Conservation (phyloP, 495 filamentous ascomycete species). For the Polyplosphaeria fusca region DNA sequence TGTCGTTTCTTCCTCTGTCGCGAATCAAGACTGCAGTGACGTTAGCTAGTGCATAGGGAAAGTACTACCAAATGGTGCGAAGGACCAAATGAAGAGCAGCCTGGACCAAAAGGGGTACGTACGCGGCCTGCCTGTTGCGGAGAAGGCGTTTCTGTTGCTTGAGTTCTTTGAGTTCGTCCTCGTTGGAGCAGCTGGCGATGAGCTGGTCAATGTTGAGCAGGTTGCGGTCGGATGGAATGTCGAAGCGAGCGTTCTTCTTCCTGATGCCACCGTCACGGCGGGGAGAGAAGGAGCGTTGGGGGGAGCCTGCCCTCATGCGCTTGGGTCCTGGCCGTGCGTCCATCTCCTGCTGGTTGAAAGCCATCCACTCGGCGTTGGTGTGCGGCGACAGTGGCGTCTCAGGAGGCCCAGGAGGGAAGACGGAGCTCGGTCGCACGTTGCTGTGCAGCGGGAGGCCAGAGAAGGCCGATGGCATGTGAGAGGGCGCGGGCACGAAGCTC, state of each 20-base stretch:
- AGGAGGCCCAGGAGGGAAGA: slow-evolving; percentile 39
- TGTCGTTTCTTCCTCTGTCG: slow-evolving; percentile 98
- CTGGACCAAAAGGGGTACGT: slow-evolving; percentile 44
- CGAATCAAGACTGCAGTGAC: slow-evolving; percentile 72
- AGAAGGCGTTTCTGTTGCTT: slow-evolving; percentile 97
- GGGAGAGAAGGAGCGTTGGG: slow-evolving; percentile 78
- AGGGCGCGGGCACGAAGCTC: slow-evolving; percentile 45
- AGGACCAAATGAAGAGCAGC: slow-evolving; percentile 36
- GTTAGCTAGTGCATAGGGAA: slow-evolving; percentile 46
- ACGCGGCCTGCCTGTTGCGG: slow-evolving; percentile 95
- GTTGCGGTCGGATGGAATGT: slow-evolving; percentile 91
- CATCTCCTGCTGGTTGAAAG: slow-evolving; percentile 44
- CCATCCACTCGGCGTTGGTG: slow-evolving; percentile 61
- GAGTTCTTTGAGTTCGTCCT: slow-evolving; percentile 93
- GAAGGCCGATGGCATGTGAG: slow-evolving; percentile 28
- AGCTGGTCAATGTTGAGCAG: slow-evolving; percentile 92
- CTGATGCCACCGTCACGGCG: slow-evolving; percentile 92
- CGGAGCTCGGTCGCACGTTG: slow-evolving; percentile 35
- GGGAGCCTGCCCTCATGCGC: slow-evolving; percentile 66
- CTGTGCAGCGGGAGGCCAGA: slow-evolving; percentile 35
- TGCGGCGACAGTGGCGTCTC: slow-evolving; percentile 59
- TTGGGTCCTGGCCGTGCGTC: slow-evolving; percentile 64
- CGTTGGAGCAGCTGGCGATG: slow-evolving; percentile 82
- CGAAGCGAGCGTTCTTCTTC: slow-evolving; percentile 99
- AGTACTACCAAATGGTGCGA: slow-evolving; percentile 22